phyloP scores from a whole-genome alignment of 2,329 filamentous ascomycete species.

The Neonectria neomacrospora region DNA sequence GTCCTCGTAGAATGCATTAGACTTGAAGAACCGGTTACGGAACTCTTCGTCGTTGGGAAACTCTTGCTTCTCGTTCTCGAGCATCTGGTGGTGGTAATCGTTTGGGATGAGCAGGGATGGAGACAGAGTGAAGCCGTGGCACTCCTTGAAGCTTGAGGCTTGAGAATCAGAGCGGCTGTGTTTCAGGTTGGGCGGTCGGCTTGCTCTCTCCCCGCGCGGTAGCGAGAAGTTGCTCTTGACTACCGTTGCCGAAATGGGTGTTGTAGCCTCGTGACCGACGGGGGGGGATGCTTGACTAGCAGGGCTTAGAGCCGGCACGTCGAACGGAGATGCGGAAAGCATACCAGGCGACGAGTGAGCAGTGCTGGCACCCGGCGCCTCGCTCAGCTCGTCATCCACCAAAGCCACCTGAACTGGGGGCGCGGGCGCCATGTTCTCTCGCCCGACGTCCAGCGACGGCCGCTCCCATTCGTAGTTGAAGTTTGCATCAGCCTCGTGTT shows the following conservation, averaged over 20 bases:
- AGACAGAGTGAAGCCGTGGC: conserved; percentile 68
- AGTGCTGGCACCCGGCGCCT: conserved; percentile 32
- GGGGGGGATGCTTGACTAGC: conserved; percentile 57
- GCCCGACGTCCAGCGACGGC: conserved; percentile 60
- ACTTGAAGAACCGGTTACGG: conserved; percentile 33
- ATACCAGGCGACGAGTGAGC: conserved; percentile 43
- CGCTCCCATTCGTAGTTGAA: conserved; percentile 75
- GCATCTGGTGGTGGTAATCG: conserved; percentile 68
- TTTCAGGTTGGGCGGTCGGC: conserved; percentile 42
- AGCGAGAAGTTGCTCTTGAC: conserved; percentile 64
- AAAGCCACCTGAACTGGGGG: conserved; percentile 39
- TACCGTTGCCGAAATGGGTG: conserved; percentile 52
- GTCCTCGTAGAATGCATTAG: conserved; percentile 36
- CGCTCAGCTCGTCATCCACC: conserved; percentile 40
- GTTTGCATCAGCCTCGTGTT: conserved; percentile 73
- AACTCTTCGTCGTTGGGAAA: conserved; percentile 50
- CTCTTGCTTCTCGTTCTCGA: conserved; percentile 46
- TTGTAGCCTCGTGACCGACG: conserved; percentile 57
- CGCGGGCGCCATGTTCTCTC: conserved; percentile 33
- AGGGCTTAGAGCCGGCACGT: conserved; percentile 62
- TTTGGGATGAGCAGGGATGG: conserved; percentile 71
- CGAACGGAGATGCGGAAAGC: conserved; percentile 47
- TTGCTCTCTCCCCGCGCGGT: conserved; percentile 54
- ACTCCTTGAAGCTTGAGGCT: conserved; percentile 67
- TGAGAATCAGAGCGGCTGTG: conserved; percentile 58